Evolutionary conservation across 75 land plant species (phyloP), one percentile per base, ranked within the genome.

Genomic region (Selaginella moellendorffii): DNA sequence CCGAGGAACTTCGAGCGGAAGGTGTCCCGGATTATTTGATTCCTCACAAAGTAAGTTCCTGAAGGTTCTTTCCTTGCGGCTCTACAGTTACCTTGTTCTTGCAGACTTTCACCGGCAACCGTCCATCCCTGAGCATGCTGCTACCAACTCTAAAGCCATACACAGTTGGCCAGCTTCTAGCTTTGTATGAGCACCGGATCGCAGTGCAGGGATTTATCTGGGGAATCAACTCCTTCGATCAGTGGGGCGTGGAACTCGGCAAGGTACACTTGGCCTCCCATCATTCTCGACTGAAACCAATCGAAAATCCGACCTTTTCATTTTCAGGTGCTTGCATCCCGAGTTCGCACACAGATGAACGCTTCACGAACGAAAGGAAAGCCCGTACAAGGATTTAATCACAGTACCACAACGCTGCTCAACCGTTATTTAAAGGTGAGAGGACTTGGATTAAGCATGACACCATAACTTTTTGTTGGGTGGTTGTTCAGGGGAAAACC

Each of bases 141-240:
- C 84, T 95, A 52, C 97, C 99, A 21, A 58, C 71, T 2, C 65
- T 95, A 53, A 69, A 72, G 56, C 87, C 97, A 64, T 95, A 86
- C 56, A 86, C 73, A 27, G 64, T 95, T 64, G 99, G 99, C 24
- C 96, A 93, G 96, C 65, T 93, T 65, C 74, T 93, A 54, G 84
- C 98, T 21, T 76, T 86, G 21, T 95, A 90, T 73, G 99, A 95
- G 67, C 96, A 95, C 60, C 78, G 99, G 67, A 69, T 95, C 64
- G 99, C 88, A 28, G 99, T 95, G 52, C 75, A 95, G 76, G 99
- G 99, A 24, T 95, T 89, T 62, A 68, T 89, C 27, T 95, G 99
- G 99, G 96, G 85, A 31, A 95, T 95, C 69, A 95, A 95, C 76
- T 95, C 99, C 29, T 89, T 95, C 72, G 99, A 95, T 62, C 99